Base-by-base conservation (phyloP, 2,329 filamentous ascomycete genomes). In the Penicillium occitanis region DNA sequence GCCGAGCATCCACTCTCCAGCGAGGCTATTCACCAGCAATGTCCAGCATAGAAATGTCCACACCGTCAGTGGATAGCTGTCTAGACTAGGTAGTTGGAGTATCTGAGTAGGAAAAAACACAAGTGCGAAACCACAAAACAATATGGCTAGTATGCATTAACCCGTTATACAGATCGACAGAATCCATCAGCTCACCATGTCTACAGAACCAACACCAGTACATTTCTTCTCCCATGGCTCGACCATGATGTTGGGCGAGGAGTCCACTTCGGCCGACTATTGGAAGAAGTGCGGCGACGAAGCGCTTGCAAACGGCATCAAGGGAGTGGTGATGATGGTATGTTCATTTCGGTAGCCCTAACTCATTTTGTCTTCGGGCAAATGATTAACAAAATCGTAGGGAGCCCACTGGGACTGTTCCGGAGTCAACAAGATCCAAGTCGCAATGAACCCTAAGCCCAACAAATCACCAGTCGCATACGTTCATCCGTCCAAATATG, bases 141-240 rank as follows among this genome's bases (percentile, higher is more conserved):
- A 40, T 10, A 55, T 55, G 51, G n/a, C 51, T 22, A 57, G 53
- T 57, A 37, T 57, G 33, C 13, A 37, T 5, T 42, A 33, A 19
- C 19, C 19, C 19, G 19, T 19, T 19, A 19, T 28, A 33, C 14
- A 42, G 3, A 13, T 48, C 13, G 14, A 33, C 3, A 50, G n/a
- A 6, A 35, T 10, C 2, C 6, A 17, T 1, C 28, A 25, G n/a
- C 25, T 48, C 42, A 48, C 30, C 11, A 61, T 61, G 46, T 51
- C n/a, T 37, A n/a, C n/a, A 46, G 61, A 19, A 25, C 37, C 48
- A 40, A 83, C 86, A 5, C 87, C 87, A 1, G 86, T 89, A 0
- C 85, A 89, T 73, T 86, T 89, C 77, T 90, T 90, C 76, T 89
- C 87, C 2, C 88, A 90, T 83, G 88, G 88, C 72, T 89, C 87